Base-by-base conservation (phyloP, 805 yeast genomes). In the Myxozyma neglecta region DNA sequence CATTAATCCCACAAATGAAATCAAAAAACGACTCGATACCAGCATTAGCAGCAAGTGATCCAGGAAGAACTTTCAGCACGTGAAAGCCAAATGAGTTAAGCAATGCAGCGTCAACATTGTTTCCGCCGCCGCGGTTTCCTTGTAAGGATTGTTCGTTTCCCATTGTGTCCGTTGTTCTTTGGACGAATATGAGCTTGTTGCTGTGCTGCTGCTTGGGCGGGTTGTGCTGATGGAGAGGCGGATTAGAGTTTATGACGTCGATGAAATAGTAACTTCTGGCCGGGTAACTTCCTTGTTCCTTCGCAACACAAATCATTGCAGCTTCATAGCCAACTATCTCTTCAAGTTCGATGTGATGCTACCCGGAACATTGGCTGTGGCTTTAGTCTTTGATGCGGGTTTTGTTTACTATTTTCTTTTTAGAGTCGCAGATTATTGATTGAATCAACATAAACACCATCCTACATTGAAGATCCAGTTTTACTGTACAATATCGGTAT, bases 21-120 rank as follows among this genome's bases (percentile, higher is more conserved):
- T 93, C 99, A 71, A 93, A 94, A 84, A 90, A 88, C 9, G 94
- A 80, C 74, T 91, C 96, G 35, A 94, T 72, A 2, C 88, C 89
- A 29, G 79, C 76, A 35, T 75, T 78, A 7, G 75, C 73, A 14
- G 82, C 87, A 13, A 76, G 74, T 0, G 88, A 82, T 56, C 74
- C 75, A 37, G 74, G 72, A 42, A 75, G 77, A 1, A 83, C 83
- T 34, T 78, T 75, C 1, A 88, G 69, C 1, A 88, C 82, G 43
- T 92, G 78, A 54, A 88, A 78, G 0, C 92, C 94, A 49, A 65
- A 71, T 11, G 67, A 64, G 32, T 43, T 43, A 16, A 59, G 63
- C 42, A 61, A 40, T 29, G 29, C 60, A 13, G 20, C 29, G 20
- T 52, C 58, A 14, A 20, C 61, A 4, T 37, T 39, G 20, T 16